Conservation (phyloP, 345 rosid species). For the Salix dunnii region DNA sequence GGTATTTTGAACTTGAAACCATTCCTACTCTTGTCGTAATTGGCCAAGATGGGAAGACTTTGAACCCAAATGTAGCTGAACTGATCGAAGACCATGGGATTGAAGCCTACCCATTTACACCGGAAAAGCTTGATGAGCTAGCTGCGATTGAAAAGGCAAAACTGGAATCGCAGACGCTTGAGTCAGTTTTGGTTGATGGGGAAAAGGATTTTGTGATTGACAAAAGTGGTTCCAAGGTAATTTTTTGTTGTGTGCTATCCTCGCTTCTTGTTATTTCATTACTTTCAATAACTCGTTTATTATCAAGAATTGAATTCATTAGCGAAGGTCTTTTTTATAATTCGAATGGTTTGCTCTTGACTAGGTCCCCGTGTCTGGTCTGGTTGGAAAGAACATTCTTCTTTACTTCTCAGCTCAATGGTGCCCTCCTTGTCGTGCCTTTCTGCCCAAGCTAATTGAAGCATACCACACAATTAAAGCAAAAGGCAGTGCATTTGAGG, state of each 20-base stretch:
- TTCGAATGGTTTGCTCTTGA: not conserved
- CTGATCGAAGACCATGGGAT: constrained; percentile 57
- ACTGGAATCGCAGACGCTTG: constrained; percentile 52
- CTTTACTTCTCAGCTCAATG: constrained; percentile 75
- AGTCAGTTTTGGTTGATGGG: constrained; percentile 53
- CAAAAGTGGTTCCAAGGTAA: constrained; percentile 51
- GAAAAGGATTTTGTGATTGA: constrained; percentile 58
- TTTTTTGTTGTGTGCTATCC: no score
- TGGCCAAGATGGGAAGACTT: constrained; percentile 68
- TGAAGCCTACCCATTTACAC: constrained; percentile 65
- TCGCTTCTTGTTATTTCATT: no score
- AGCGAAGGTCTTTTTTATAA: no score
- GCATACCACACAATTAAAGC: constrained; percentile 57
- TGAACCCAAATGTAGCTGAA: constrained; percentile 50
- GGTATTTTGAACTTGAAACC: constrained; percentile 49
- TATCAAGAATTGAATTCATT: no score
- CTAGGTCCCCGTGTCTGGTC: constrained; percentile 51
- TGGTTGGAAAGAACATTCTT: constrained; percentile 62
- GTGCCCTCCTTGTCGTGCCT: constrained; percentile 60
- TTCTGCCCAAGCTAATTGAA: constrained; percentile 57
- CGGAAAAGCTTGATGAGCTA: constrained; percentile 44
- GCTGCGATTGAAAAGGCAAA: constrained; percentile 47
- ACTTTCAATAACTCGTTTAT: no score
- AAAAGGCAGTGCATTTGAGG: constrained; percentile 46
- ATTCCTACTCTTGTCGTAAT: constrained; percentile 62